These are phyloP conservation scores for Myriosclerotinia curreyana DNA, from an alignment of 2,329 filamentous ascomycete genomes.

Conservation along the genomic window DNA sequence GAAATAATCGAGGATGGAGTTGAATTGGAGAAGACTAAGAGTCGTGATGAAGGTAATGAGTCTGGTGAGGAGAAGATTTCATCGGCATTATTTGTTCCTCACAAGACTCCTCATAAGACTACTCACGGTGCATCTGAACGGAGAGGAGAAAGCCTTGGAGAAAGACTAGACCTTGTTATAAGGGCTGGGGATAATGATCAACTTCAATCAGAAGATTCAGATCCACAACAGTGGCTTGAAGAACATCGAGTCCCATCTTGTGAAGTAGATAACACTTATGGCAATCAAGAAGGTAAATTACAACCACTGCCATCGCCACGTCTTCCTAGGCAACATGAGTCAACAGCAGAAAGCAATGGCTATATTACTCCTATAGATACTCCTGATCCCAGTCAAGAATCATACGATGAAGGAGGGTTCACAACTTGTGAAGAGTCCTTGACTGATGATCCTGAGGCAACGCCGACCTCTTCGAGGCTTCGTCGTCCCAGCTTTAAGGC, in stretches of 20 bases:
- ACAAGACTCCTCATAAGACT: constrained; percentile 71
- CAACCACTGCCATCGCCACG: constrained; percentile 24
- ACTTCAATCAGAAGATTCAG: constrained; percentile 32
- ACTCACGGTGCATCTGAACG: constrained; percentile 44
- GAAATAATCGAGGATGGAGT: constrained; percentile 44
- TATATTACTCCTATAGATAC: constrained; percentile 21
- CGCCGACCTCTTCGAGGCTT: constrained; percentile 38
- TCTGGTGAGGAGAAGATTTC: constrained; percentile 83
- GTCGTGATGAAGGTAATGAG: constrained; percentile 49
- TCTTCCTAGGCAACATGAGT: constrained; percentile 26
- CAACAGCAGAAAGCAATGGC: constrained; percentile 24
- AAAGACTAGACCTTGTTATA: constrained; percentile 22
- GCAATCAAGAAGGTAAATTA: constrained; percentile 25
- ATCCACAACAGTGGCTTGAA: constrained; percentile 38
- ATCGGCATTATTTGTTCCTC: constrained; percentile 79
- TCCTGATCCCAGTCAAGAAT: constrained; percentile 26
- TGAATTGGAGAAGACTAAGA: constrained; percentile 28
- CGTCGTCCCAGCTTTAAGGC: constrained; percentile 43
- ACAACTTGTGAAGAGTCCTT: constrained; percentile 33
- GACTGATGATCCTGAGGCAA: constrained; percentile 35
- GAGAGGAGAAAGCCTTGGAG: constrained; percentile 22
- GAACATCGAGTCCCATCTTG: constrained; percentile 40
- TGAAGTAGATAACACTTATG: constrained; percentile 38
- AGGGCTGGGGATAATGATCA: constrained; percentile 23
- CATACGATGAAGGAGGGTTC: constrained; percentile 32